phyloP scores from a whole-genome alignment of 1,284 basidiomycete species.

The Cutaneotrichosporon spelunceum region DNA sequence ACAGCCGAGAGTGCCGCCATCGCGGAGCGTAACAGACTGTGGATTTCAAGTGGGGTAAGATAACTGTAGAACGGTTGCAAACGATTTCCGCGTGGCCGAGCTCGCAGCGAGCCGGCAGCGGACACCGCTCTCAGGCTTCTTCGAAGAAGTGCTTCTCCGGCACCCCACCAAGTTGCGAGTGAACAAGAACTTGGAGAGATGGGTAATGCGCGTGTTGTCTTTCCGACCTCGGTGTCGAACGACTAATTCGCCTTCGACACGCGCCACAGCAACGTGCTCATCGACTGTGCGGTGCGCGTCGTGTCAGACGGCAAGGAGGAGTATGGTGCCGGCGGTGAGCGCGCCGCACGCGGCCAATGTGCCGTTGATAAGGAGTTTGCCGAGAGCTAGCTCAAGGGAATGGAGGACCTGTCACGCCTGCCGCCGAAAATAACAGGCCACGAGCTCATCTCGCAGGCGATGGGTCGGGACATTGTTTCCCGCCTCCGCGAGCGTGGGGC shows the following conservation, averaged over 20 bases:
- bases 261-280: constrained; percentile 31
- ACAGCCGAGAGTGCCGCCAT: constrained; percentile 17
- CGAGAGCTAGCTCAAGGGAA: background rate
- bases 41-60: too few relatives aligned
- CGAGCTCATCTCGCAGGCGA: constrained; percentile 25
- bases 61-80: constrained; percentile 18
- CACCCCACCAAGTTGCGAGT: constrained; percentile 23
- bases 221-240: constrained; percentile 8
- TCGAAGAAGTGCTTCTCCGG: constrained; percentile 27
- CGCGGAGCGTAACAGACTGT: constrained; percentile 12
- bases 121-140: constrained; percentile 28
- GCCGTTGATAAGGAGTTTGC: constrained; percentile 1
- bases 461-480: constrained; percentile 21
- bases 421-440: constrained; percentile 21
- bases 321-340: constrained; percentile 24
- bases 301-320: constrained; percentile 24
- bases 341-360: background rate
- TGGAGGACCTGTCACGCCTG: background rate
- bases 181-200: constrained; percentile 35
- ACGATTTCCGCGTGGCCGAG: constrained; percentile 30
- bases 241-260: constrained; percentile 13
- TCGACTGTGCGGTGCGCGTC: constrained; percentile 27
- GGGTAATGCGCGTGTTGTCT: constrained; percentile 29
- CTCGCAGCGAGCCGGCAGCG: constrained; percentile 28
- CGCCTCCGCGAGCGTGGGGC: constrained; percentile 16